phyloP scores from a whole-genome alignment of 768 basidiomycete species.

The Boletus reticuloceps region DNA sequence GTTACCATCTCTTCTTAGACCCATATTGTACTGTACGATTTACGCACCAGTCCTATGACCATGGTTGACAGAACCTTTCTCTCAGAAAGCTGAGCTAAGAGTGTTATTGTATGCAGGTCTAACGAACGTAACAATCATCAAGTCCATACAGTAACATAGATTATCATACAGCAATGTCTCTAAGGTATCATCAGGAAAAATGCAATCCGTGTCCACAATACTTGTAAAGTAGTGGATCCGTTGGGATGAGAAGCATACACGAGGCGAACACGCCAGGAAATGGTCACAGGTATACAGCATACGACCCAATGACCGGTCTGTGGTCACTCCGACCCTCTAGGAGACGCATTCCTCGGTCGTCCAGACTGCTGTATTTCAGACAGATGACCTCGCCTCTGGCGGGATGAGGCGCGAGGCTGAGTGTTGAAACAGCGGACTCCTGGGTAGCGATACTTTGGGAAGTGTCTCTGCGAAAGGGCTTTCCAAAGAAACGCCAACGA shows the following conservation, averaged over 20 bases:
- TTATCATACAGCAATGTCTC: conserved; percentile 11
- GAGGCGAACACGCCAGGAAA: not conserved
- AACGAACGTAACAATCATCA: conserved; percentile 5
- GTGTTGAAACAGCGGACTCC: conserved; percentile 20
- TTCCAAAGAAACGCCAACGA: conserved; percentile 47
- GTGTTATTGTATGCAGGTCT: conserved; percentile 4
- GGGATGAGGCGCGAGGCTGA: conserved; percentile 29
- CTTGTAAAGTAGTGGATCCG: conserved; percentile 1
- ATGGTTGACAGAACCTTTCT: not conserved
- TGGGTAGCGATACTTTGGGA: conserved; percentile 28
- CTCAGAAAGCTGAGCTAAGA: not conserved
- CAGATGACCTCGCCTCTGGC: conserved; percentile 71
- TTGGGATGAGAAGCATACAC: conserved; percentile 8
- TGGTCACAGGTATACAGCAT: conserved; percentile 60
- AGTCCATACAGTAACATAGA: conserved; percentile 12
- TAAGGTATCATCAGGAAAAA: conserved; percentile 18
- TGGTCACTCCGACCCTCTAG: conserved; percentile 83
- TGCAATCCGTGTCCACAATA: conserved; percentile 2
- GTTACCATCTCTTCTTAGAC: conserved; percentile 85
- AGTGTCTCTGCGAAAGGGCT: conserved; percentile 43
- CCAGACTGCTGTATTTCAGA: conserved; percentile 67
- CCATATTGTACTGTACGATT: not conserved
- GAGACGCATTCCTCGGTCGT: conserved; percentile 70
- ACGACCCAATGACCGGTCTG: conserved; percentile 79
- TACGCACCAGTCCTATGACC: not conserved